Evolutionary conservation across 2,329 filamentous ascomycete genomes (phyloP).

Genomic region (Zasmidium citrigriseum): DNA sequence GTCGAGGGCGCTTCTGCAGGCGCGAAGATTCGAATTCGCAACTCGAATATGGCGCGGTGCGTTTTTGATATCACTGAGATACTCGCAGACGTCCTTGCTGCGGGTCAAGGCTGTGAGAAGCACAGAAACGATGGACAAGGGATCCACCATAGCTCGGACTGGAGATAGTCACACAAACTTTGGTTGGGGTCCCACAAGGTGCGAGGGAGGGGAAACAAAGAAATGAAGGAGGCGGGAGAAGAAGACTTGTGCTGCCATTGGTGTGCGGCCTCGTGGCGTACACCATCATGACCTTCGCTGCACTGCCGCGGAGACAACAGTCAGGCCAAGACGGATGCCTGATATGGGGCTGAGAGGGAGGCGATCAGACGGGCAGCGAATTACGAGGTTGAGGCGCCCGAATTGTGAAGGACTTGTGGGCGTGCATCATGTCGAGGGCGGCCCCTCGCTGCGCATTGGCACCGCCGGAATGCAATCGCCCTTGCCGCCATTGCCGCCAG

Average conservation of each 20-base stretch:
- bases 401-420: background rate
- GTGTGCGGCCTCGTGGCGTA: background rate
- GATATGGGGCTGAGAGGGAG: background rate
- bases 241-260: background rate
- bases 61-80: background rate
- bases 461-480: background rate
- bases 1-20: background rate
- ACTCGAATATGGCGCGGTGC: background rate
- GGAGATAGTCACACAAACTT: background rate
- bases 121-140: background rate
- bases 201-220: background rate
- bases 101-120: background rate
- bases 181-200: background rate
- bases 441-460: background rate
- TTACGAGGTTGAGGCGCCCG: background rate
- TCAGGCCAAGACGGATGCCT: background rate
- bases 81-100: background rate
- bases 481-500: background rate
- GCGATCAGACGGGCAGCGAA: background rate
- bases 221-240: background rate
- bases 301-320: background rate
- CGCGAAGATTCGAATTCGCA: background rate
- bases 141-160: background rate
- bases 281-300: background rate
- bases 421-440: background rate